A percentile compares a stretch with the other conserved stretches of the same genome.
Evolutionary conservation across 768 basidiomycete genomes (phyloP).

Genomic region (Floccularia luteovirens): DNA sequence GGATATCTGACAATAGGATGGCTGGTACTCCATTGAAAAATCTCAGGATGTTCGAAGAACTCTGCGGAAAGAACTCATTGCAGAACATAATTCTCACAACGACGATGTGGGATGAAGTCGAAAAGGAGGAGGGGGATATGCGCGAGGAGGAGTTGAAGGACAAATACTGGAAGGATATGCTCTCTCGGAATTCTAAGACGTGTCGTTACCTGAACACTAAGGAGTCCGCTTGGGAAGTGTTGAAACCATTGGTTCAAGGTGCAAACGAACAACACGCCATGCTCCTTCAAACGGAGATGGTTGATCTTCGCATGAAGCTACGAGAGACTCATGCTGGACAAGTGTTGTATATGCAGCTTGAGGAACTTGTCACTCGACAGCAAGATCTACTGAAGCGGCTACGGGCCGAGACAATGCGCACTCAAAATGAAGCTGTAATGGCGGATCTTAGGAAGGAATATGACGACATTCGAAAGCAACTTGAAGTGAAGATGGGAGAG

Average conservation of each 20-base stretch:
- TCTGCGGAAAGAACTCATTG: conserved; percentile 25
- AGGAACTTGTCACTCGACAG: conserved; percentile 6
- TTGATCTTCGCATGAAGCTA: conserved; percentile 9
- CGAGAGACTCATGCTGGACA: conserved; percentile 10
- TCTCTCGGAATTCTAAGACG: background rate
- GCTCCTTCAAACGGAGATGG: conserved; percentile 8
- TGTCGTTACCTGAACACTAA: background rate
- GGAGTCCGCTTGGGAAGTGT: background rate
- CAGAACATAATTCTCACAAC: conserved; percentile 35
- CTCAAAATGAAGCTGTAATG: background rate
- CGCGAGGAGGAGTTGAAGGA: background rate
- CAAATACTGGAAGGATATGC: background rate
- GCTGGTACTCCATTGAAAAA: conserved; percentile 5
- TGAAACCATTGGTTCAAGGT: background rate
- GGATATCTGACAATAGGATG: conserved; percentile 24
- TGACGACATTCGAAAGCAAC: background rate
- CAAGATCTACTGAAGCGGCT: conserved; percentile 3
- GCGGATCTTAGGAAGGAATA: background rate
- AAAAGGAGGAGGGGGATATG: background rate
- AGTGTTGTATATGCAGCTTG: conserved; percentile 6
- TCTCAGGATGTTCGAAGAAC: conserved; percentile 5
- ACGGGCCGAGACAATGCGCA: background rate
- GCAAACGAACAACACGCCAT: conserved; percentile 6
- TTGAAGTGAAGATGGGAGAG: background rate
- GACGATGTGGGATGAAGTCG: conserved; percentile 33